Percentiles rank a stretch among this genome's conserved stretches.
These are phyloP conservation scores for Phaffia australis DNA, from an alignment of 768 basidiomycete genomes.

Conservation along the genomic window DNA sequence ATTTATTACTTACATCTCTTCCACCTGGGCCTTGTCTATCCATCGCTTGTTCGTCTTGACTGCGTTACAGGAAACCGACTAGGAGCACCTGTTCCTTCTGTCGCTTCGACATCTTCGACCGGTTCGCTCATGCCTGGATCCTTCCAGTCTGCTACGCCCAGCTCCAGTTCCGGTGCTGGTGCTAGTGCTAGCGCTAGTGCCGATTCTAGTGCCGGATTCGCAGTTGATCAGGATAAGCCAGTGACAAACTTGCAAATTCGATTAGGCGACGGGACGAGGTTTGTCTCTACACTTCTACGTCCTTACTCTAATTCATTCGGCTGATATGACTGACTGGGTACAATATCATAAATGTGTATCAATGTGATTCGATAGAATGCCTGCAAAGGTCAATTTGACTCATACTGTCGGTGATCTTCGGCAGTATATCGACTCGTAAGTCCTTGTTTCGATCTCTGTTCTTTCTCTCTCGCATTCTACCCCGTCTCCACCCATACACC, in stretches of 20 bases:
- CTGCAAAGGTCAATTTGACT: constrained; percentile 75
- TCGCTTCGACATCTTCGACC: constrained; percentile 21
- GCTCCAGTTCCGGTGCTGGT: constrained; percentile 27
- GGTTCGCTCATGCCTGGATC: constrained; percentile 27
- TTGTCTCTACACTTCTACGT: background rate
- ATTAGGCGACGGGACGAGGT: constrained; percentile 83
- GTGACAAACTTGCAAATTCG: constrained; percentile 84
- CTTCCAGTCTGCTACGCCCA: constrained; percentile 27
- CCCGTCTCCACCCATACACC: background rate
- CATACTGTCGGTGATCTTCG: constrained; percentile 79
- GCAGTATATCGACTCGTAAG: constrained; percentile 80
- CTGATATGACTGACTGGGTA: constrained; percentile 1
- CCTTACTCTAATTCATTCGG: background rate
- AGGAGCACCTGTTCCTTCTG: constrained; percentile 58
- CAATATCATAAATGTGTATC: background rate
- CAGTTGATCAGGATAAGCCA: constrained; percentile 70
- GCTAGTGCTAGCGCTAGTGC: constrained; percentile 28
- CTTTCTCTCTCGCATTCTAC: background rate
- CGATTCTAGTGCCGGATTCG: constrained; percentile 42
- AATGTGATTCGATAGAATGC: constrained; percentile 47
- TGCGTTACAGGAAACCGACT: constrained; percentile 47
- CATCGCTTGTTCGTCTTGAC: background rate
- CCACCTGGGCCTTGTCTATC: too few relatives aligned
- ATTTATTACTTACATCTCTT: background rate
- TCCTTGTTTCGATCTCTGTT: constrained; percentile 27